A percentile compares a stretch with the other conserved stretches of the same genome.
Conservation (phyloP, 1,284 basidiomycete genomes). For the Boletus smithii region DNA sequence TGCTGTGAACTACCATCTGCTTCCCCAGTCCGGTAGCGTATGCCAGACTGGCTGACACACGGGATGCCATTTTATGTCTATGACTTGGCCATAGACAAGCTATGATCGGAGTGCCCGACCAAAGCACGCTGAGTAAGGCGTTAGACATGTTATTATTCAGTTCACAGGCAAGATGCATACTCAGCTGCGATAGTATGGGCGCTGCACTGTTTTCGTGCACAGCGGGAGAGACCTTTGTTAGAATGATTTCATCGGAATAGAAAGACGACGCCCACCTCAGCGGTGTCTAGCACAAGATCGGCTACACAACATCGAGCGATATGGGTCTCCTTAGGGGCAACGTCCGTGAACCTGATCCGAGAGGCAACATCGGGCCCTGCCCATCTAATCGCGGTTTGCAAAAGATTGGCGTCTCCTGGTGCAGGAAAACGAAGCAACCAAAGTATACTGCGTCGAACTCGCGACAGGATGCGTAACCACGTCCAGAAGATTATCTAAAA, state of each 20-base stretch:
- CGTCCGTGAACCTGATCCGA: slow-evolving; percentile 56
- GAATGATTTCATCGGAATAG: not conserved
- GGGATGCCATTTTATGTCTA: slow-evolving; percentile 57
- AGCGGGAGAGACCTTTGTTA: too few species aligned
- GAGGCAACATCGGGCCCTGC: slow-evolving; percentile 52
- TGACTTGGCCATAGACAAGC: slow-evolving; percentile 59
- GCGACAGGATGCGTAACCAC: slow-evolving; percentile 54
- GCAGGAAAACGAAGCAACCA: slow-evolving; percentile 63
- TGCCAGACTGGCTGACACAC: slow-evolving; percentile 58
- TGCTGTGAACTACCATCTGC: slow-evolving; percentile 49
- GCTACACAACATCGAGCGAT: slow-evolving; percentile 53
- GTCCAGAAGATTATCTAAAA: slow-evolving; percentile 47
- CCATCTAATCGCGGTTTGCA: slow-evolving; percentile 48
- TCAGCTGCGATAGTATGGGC: slow-evolving; percentile 63
- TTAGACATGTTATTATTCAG: slow-evolving; percentile 8
- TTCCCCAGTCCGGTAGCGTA: slow-evolving; percentile 54
- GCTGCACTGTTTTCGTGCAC: slow-evolving; percentile 44
- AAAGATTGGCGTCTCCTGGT: slow-evolving; percentile 51
- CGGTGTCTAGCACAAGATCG: slow-evolving; percentile 62
- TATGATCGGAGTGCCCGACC: slow-evolving; percentile 59
- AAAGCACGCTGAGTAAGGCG: slow-evolving; percentile 43
- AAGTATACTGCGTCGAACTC: slow-evolving; percentile 52
- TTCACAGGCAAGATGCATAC: slow-evolving; percentile 33
- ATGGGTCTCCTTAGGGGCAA: slow-evolving; percentile 52
- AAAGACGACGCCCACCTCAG: slow-evolving; percentile 41